Percentiles rank a stretch among this genome's conserved stretches.
phyloP scores from a whole-genome alignment of 83 land plant genomes.

The Thuja plicata region DNA sequence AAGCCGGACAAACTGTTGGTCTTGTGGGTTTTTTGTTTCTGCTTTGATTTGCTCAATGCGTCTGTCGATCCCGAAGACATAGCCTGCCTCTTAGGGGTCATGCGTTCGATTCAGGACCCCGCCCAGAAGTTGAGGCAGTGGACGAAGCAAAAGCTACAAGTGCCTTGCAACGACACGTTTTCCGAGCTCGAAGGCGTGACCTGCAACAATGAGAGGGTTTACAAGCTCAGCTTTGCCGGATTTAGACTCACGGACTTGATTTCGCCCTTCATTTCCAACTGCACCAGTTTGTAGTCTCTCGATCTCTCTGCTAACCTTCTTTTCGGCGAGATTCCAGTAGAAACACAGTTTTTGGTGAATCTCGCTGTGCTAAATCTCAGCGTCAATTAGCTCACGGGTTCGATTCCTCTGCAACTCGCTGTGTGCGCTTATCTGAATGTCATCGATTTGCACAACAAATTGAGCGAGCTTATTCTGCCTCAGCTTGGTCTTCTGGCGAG shows the following conservation, averaged over 20 bases:
- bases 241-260: constrained; percentile 55
- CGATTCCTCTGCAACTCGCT: constrained; percentile 64
- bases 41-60: not conserved
- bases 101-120: constrained; percentile 42
- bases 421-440: constrained; percentile 71
- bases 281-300: constrained; percentile 66
- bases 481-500: constrained; percentile 61
- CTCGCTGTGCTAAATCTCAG: constrained; percentile 72
- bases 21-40: not conserved
- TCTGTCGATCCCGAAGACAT: constrained; percentile 52
- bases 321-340: constrained; percentile 62
- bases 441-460: constrained; percentile 61
- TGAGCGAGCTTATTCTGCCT: constrained; percentile 64
- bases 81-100: constrained; percentile 38
- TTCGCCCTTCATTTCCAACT: constrained; percentile 65
- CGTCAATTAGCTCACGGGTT: constrained; percentile 45
- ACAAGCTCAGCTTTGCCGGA: constrained; percentile 53
- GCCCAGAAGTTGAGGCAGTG: constrained; percentile 36
- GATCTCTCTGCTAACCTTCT: constrained; percentile 76
- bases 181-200: constrained; percentile 65
- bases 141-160: constrained; percentile 40
- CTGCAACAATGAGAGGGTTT: constrained; percentile 80
- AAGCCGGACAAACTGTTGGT: not conserved
- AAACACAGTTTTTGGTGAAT: constrained; percentile 54
- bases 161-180: constrained; percentile 53